A percentile compares a stretch with the other conserved stretches of the same genome.
Conservation (phyloP, 306 rosid genomes). For the Corylus americana region DNA sequence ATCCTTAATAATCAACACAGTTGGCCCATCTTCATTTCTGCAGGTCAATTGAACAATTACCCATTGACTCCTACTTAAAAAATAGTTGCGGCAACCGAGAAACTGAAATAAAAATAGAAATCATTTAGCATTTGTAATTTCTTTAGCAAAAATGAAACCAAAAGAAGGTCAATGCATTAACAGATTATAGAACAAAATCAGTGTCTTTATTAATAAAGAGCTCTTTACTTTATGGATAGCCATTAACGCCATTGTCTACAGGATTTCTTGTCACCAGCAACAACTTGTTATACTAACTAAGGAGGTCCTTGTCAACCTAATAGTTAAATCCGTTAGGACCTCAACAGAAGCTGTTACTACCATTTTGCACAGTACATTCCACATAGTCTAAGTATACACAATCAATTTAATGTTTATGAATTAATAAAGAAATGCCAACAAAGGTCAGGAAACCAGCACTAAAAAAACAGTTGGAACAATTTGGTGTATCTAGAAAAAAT, state of each 20-base stretch:
- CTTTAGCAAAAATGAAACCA: neutral
- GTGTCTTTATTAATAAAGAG: neutral
- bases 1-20: constrained; percentile 76
- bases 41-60: constrained; percentile 39
- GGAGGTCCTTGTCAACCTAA: neutral
- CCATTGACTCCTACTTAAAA: constrained; percentile 31
- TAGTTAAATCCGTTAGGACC: neutral
- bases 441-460: neutral
- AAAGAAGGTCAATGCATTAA: neutral
- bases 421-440: neutral
- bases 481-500: neutral
- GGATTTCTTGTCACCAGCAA: neutral
- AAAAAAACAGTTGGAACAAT: neutral
- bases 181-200: neutral
- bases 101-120: constrained; percentile 25
- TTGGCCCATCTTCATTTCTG: constrained; percentile 84
- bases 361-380: neutral
- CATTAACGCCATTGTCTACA: neutral
- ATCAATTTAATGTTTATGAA: neutral
- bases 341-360: neutral
- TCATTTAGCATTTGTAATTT: constrained; percentile 17
- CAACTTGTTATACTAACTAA: neutral
- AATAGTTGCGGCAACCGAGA: constrained; percentile 24
- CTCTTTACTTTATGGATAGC: neutral
- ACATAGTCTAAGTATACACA: neutral